Base-by-base conservation (phyloP, 495 filamentous ascomycete species). In the Hamigera avellanea region DNA sequence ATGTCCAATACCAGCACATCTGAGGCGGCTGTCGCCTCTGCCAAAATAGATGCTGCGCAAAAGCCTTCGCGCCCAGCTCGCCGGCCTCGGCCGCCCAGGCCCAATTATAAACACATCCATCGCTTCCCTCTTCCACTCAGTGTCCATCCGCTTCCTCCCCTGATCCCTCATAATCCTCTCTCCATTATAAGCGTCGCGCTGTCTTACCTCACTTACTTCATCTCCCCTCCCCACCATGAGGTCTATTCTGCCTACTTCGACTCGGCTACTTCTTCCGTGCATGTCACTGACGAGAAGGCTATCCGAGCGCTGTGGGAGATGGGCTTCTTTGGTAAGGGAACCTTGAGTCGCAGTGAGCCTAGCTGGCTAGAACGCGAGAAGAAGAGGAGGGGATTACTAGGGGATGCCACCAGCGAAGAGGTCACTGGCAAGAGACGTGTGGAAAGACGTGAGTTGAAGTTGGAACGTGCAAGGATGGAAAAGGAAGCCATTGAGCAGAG, bases 261-360 rank as follows among this genome's bases (percentile, higher is more conserved):
- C 25, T 59, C 71, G 1, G 76, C 80, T 38, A 93, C 87, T 9
- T 71, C 80, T 2, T 86, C 86, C 2, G 70, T 96, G 2, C 86
- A 95, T 56, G 74, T 99, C 25, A 85, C 77, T 8, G 81, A 95
- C 49, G 61, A 73, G 28, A 64, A 64, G 23, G 73, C 83, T 1
- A 78, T 93, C 32, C 72, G 80, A 26, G 82, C 78, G 7, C 61
- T 99, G 18, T 99, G 91, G 91, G 81, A 94, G 54, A 79, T 84
- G 52, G 91, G 91, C 1, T 96, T 96, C 59, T 99, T 86, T 55
- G 91, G 91, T 29, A 95, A 94, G 58, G 91, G 91, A 32, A 86
- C 63, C 36, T 66, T 96, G 41, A 95, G 87, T 56, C 76, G 91
- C 45, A 94, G 86, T 59, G 88, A 96, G 53, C 91, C 89, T 2